Base-by-base conservation (phyloP, 495 filamentous ascomycete species). In the Recurvomyces mirabilis region DNA sequence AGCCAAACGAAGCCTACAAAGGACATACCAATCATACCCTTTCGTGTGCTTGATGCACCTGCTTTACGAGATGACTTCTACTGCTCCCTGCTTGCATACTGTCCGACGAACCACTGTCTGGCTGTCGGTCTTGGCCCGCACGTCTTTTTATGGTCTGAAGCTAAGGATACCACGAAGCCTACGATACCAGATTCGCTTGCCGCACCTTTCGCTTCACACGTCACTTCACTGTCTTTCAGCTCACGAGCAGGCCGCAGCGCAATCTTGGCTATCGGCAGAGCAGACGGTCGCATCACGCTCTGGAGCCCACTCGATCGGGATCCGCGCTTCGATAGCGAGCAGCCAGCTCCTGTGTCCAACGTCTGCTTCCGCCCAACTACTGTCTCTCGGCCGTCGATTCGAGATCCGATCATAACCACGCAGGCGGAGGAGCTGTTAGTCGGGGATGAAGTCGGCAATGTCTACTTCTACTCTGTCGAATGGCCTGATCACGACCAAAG, bases 51-150 rank as follows among this genome's bases (percentile, higher is more conserved):
- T 12, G 86, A 94, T 65, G 91, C 91, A 3, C 88, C 89, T 1
- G 72, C 74, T 19, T 70, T 96, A 35, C 73, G 85, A 21, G 91
- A 98, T 59, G 93, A 98, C 60, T 98, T 87, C 54, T 98, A 98
- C 58, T 95, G 87, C 63, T 87, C 88, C 0, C 71, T 87, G 6
- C 71, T 98, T 38, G 86, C 91, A 5, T 96, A 95, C 60, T 93
- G 79, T 1, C 62, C 68, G 18, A 79, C 72, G 6, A 70, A 73
- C 25, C 74, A 82, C 24, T 81, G 79, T 12, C 73, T 98, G 25
- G 93, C 87, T 29, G 84, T 94, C 13, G 91, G 85, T 0, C 74
- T 96, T 12, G 75, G 75, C n/a, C 77, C 80, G 36, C 68, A 76
- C 21, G 77, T 98, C 12, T 94, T 93, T 56, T 75, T 85, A 4